Base-by-base conservation (phyloP, 371 early-diverging fungal genomes). In the Basidiobolus meristosporus region DNA sequence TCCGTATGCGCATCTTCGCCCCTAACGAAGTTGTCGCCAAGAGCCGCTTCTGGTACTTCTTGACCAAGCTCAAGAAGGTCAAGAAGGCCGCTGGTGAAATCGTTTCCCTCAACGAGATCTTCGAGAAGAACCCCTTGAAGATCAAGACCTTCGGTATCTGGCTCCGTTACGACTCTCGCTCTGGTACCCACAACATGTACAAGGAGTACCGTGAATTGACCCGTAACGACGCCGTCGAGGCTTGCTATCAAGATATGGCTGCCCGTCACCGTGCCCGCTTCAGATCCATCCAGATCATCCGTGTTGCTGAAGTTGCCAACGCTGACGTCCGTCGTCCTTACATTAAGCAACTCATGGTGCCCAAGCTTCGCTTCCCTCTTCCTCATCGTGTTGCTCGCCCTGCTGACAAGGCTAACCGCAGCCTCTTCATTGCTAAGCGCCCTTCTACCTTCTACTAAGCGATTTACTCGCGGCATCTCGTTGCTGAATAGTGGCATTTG, bases 161-260 rank as follows among this genome's bases (percentile, higher is more conserved):
- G 87, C 81, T 98, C 56, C 90, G 93, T 54, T 99, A 98, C 78
- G 90, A 96, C 70, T 92, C 96, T 46, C 92, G 95, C 68, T 93
- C 90, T 41, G 97, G 97, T 51, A 89, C 95, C 47, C 97, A 98
- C 84, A 98, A 98, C 84, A 97, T 98, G 90, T 98, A n/a, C n/a
- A n/a, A n/a, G n/a, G n/a, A n/a, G n/a, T n/a, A n/a, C n/a, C n/a
- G n/a, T n/a, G n/a, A n/a, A n/a, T n/a, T n/a, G n/a, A n/a, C n/a
- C n/a, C n/a, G n/a, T n/a, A n/a, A n/a, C n/a, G n/a, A n/a, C n/a
- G n/a, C n/a, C n/a, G n/a, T n/a, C n/a, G n/a, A n/a, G n/a, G n/a
- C n/a, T n/a, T n/a, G n/a, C n/a, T n/a, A n/a, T n/a, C n/a, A n/a
- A n/a, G n/a, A n/a, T n/a, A n/a, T n/a, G n/a, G n/a, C n/a, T n/a